Conservation (phyloP, 2,329 filamentous ascomycete genomes). For the Fusarium denticulatum region DNA sequence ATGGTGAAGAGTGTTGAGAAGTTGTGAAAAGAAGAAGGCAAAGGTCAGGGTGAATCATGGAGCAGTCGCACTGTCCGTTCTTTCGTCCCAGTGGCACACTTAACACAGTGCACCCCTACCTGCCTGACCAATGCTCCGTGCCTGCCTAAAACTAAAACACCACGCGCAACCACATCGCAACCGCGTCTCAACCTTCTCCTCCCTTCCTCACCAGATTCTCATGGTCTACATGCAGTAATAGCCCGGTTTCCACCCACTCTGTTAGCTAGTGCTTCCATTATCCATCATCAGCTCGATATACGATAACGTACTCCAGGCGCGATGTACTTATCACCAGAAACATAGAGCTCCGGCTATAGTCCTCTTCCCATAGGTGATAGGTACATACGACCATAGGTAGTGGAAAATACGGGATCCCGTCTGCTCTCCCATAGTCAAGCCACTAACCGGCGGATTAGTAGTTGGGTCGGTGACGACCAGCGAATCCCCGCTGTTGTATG, state of each 20-base stretch:
- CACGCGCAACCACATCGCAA: neutral
- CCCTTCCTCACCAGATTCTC: neutral
- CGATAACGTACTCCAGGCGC: neutral
- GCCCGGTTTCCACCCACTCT: too few relatives aligned
- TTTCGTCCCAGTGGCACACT: neutral
- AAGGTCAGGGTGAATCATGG: neutral
- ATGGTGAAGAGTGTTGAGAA: neutral
- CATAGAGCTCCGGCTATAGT: neutral
- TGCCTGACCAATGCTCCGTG: neutral
- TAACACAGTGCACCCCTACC: neutral
- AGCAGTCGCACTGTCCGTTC: neutral
- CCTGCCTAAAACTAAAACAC: neutral
- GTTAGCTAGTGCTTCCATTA: neutral
- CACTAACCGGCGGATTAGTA: slow-evolving; percentile 3
- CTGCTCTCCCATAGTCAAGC: neutral
- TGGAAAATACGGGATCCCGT: slow-evolving; percentile 9
- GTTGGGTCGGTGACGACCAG: slow-evolving; percentile 2
- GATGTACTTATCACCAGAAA: neutral
- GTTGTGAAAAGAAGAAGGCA: neutral
- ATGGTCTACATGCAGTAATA: neutral
- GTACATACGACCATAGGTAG: slow-evolving; percentile 4
- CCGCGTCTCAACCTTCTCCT: neutral
- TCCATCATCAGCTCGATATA: too few relatives aligned
- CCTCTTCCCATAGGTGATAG: rapidly evolving
- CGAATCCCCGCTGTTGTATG: neutral